Evolutionary conservation across 1,284 basidiomycete genomes (phyloP).

Genomic region (Malassezia arunalokei): DNA sequence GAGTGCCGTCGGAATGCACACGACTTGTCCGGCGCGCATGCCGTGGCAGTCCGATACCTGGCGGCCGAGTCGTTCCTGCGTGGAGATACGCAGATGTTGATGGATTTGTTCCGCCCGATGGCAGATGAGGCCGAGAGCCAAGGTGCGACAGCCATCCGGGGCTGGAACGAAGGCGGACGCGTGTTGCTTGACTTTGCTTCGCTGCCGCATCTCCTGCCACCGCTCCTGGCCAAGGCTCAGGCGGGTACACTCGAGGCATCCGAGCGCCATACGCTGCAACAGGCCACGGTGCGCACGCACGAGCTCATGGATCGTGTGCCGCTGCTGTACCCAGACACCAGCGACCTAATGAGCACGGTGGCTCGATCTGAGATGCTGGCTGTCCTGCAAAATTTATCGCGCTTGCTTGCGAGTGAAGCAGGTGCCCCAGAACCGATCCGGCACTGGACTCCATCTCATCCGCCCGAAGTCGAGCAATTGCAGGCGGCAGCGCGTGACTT

Average conservation of each 20-base stretch:
- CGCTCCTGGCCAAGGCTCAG: slow-evolving; percentile 50
- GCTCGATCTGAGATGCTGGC: slow-evolving; percentile 63
- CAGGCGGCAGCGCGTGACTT: slow-evolving; percentile 13
- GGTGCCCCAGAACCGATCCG: slow-evolving; percentile 2
- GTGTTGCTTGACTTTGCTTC: slow-evolving; percentile 34
- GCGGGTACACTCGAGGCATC: slow-evolving; percentile 14
- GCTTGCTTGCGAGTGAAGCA: slow-evolving; percentile 48
- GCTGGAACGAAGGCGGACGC: slow-evolving; percentile 41
- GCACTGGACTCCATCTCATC: slow-evolving; percentile 9
- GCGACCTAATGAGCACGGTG: slow-evolving; percentile 48
- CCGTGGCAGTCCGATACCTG: slow-evolving; percentile 66
- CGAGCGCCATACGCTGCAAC: slow-evolving; percentile 56
- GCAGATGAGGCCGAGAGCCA: slow-evolving; percentile 53
- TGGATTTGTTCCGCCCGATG: slow-evolving; percentile 61
- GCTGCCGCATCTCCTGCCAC: slow-evolving; percentile 54
- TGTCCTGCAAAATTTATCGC: slow-evolving; percentile 55
- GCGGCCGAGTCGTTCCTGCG: slow-evolving; percentile 78
- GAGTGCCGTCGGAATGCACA: slow-evolving; percentile 63
- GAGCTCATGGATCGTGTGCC: slow-evolving; percentile 48
- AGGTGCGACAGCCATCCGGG: slow-evolving; percentile 22
- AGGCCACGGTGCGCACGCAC: slow-evolving; percentile 50
- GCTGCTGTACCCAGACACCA: slow-evolving; percentile 54
- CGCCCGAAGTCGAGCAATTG: slow-evolving; percentile 17
- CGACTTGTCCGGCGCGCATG: slow-evolving; percentile 63
- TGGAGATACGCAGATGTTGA: slow-evolving; percentile 63